Evolutionary conservation across 106 monocot genomes (phyloP), one percentile per base, ranked within the genome.

Genomic region (Phalaenopsis equestris): DNA sequence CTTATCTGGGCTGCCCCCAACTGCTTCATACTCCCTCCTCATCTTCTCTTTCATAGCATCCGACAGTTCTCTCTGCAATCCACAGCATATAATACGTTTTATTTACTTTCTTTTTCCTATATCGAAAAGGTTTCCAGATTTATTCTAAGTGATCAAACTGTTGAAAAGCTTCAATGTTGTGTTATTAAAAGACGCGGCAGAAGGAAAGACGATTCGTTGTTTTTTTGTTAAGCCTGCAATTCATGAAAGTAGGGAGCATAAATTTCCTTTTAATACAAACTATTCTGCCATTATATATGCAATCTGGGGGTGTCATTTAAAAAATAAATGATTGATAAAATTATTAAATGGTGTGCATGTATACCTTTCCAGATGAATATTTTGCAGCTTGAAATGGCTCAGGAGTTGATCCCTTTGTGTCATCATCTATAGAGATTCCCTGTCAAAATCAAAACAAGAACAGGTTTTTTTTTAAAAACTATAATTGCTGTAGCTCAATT

Each of bases 1-100:
- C 84, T 88, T 98, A 81, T 94, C 87, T 81, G 98, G 94, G 72
- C 90, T 91, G 79, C 97, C 97, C 36, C 97, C 92, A 67, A 94
- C 4, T 5, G 85, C 94, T 84, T 94, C 89, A 80, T 98, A 94
- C 70, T 94, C 94, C 47, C 90, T 89, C 61, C 92, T 84, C 3
- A 94, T 92, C 86, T 90, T 98, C 86, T 87, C 80, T 84, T 90
- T 98, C 97, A 98, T 98, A 6, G 87, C 30, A 15, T 89, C 89
- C 0, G 97, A 98, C 23, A 98, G 81, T 42, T 92, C 97, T 83
- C 57, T 92, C 94, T 98, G 97, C 87, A 86, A 83, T 83, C 87
- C 79, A 88, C 77, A 86, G 78, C 43, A 68, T 77, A 83, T 52
- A 24, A 67, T 64, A 73, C 77, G 67, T 75, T 83, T 82, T 85